Evolutionary conservation across 148 eudicot species (phyloP).

Genomic region (Oxyria digyna): DNA sequence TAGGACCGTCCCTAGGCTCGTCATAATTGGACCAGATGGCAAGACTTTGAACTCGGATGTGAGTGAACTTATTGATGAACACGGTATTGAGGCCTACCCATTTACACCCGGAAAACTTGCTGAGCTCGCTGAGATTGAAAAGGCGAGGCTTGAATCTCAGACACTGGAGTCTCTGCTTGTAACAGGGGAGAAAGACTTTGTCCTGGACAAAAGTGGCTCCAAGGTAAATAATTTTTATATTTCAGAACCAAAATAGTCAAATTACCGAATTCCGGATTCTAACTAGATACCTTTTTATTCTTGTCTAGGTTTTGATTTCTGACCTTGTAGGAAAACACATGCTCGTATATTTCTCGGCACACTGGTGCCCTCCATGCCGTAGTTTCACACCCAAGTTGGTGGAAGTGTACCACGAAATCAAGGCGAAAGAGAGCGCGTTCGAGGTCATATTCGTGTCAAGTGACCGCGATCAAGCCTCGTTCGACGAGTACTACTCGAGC

Average conservation of each 20-base stretch:
- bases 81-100: constrained; percentile 33
- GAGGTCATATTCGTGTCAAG: constrained; percentile 47
- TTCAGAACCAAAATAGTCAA: background rate
- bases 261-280: background rate
- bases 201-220: constrained; percentile 28
- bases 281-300: background rate
- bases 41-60: constrained; percentile 31
- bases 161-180: constrained; percentile 31
- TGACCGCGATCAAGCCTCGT: constrained; percentile 32
- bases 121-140: constrained; percentile 38
- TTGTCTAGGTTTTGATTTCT: constrained; percentile 36
- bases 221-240: constrained; percentile 11
- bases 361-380: constrained; percentile 60
- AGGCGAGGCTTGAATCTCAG: constrained; percentile 28
- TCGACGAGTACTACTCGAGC: constrained; percentile 27
- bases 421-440: constrained; percentile 31
- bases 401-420: constrained; percentile 36
- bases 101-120: constrained; percentile 28
- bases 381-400: constrained; percentile 39
- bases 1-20: constrained; percentile 19
- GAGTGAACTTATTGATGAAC: constrained; percentile 26
- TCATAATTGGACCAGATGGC: constrained; percentile 34
- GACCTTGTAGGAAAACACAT: constrained; percentile 44
- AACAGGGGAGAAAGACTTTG: constrained; percentile 24
- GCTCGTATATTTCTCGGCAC: constrained; percentile 52